Base-by-base conservation (phyloP, 441 rosid genomes). In the Gossypium schwendimanii region DNA sequence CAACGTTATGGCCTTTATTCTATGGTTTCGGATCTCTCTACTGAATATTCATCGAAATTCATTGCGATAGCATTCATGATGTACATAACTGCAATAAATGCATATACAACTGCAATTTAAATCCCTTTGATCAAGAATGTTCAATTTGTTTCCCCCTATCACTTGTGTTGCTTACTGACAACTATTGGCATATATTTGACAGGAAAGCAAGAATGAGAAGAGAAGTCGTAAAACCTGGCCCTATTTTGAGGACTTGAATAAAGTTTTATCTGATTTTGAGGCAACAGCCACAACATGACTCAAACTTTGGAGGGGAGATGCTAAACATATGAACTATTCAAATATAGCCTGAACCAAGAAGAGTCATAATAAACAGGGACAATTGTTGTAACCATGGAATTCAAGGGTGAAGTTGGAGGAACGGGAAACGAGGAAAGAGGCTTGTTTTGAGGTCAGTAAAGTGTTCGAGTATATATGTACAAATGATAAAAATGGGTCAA, bases 221-320 rank as follows among this genome's bases (percentile, higher is more conserved):
- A 69, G 69, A 57, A 79, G 81, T 79, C 79, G 21, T 77, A 80
- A 83, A 54, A 75, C 41, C 62, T 94, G 97, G 97, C 88, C 90
- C 41, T 86, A 91, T 81, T 94, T 86, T 59, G 89, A 89, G 72
- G 93, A 90, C 59, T 83, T 92, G 91, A 41, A 85, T 75, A 73
- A 63, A 75, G 80, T 89, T 81, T 78, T 92, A 64, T 89, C 91
- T 1, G 87, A 81, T 65, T 45, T 75, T 4, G 90, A 75, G 78
- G 73, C 82, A 70, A 64, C 76, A 33, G 66, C 88, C 23, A 39
- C 84, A 54, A 79, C 83, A 64, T 88, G 82, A 86, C 39, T 28
- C 6, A 11, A 31, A 23, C 14, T 11, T 31, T 39, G 39, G 23
- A n/a, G 50, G 44, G 53, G 45, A 41, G 45, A 41, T 41, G 45